phyloP scores from a whole-genome alignment of 176 grass and related monocot genomes.

The Carex myosuroides region DNA sequence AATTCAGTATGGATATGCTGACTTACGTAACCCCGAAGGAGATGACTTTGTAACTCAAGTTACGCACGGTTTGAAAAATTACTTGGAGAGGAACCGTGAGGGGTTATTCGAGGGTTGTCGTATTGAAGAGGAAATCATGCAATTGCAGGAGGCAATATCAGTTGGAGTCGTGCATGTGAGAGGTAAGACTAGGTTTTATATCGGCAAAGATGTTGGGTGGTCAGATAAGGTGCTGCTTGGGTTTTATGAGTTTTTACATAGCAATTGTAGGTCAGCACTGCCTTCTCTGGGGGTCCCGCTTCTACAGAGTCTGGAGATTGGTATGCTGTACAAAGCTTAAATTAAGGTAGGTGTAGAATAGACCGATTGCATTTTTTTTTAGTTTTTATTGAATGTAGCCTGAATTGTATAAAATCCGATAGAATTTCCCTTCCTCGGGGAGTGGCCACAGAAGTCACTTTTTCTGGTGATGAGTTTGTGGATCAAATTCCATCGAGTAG shows the following conservation, averaged over 20 bases:
- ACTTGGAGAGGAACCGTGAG: constrained; percentile 21
- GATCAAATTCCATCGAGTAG: not conserved
- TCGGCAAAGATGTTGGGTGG: constrained; percentile 38
- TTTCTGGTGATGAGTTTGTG: too few relatives aligned
- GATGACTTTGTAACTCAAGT: constrained; percentile 46
- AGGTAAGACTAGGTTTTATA: constrained; percentile 67
- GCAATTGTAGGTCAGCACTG: constrained; percentile 54
- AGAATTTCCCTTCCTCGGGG: too few relatives aligned
- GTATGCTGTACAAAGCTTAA: constrained; percentile 49
- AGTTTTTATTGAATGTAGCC: not conserved
- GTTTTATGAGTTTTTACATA: constrained; percentile 72
- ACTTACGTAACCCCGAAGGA: constrained; percentile 31
- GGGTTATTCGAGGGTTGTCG: not conserved
- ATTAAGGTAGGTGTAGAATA: not conserved
- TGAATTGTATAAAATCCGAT: too few relatives aligned
- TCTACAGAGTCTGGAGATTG: constrained; percentile 69
- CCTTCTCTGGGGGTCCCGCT: constrained; percentile 46
- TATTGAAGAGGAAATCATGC: constrained; percentile 26
- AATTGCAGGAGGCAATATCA: constrained; percentile 34
- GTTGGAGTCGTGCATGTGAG: constrained; percentile 51
- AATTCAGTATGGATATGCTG: constrained; percentile 59
- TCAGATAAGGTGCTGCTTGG: constrained; percentile 55
- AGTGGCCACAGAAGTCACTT: too few relatives aligned
- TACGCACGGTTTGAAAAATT: constrained; percentile 9
- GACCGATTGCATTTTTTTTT: not conserved